These are phyloP conservation scores for Aspergillus aculeatus DNA, from an alignment of 2,329 filamentous ascomycete species.

Conservation along the genomic window DNA sequence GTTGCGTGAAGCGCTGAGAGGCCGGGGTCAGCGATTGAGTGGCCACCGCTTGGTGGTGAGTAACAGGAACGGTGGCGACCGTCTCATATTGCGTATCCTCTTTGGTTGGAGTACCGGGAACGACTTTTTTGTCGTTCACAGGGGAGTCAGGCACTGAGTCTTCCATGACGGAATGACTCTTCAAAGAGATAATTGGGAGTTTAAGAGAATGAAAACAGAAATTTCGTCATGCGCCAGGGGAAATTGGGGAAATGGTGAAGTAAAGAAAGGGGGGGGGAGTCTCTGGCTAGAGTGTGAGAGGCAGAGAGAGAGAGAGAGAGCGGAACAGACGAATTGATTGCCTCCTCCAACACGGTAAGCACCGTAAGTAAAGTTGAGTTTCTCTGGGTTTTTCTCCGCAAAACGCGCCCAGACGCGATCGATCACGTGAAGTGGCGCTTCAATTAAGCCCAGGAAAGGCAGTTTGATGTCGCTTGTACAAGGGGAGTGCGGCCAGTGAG, in stretches of 20 bases:
- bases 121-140: conserved; percentile 33
- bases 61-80: conserved; percentile 49
- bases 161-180: conserved; percentile 30
- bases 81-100: conserved; percentile 48
- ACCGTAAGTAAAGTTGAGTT: conserved; percentile 7
- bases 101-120: conserved; percentile 27
- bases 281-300: background rate
- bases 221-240: conserved; percentile 3
- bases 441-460: conserved; percentile 20
- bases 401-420: conserved; percentile 22
- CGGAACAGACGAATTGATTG: background rate
- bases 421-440: conserved; percentile 24
- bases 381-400: conserved; percentile 19
- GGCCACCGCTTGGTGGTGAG: conserved; percentile 21
- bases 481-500: no score
- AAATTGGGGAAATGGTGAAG: background rate
- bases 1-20: conserved; percentile 58
- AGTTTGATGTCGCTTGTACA: background rate
- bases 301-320: background rate
- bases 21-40: conserved; percentile 42
- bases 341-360: background rate
- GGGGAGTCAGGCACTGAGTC: conserved; percentile 45
- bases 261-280: background rate
- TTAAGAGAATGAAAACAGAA: background rate
- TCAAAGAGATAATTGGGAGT: background rate